phyloP scores from a whole-genome alignment of 306 rosid species.

The Pyrus pyrifolia region DNA sequence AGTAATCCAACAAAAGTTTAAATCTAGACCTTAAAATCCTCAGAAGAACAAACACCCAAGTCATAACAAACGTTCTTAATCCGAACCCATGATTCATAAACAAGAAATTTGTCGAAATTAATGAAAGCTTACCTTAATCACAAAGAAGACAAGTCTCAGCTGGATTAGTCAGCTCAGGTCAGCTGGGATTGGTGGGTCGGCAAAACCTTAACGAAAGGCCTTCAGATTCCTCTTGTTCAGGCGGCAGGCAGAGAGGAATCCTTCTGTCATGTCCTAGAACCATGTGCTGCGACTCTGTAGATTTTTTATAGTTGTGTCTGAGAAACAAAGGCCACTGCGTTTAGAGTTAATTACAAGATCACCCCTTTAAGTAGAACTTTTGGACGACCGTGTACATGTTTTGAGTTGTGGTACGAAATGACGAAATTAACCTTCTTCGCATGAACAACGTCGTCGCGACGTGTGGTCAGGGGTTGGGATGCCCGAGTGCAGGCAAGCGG shows the following conservation, averaged over 20 bases:
- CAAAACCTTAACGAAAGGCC: neutral
- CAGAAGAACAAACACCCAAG: neutral
- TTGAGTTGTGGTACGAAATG: neutral
- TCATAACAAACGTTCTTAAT: neutral
- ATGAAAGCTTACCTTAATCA: constrained; percentile 1
- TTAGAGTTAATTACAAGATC: neutral
- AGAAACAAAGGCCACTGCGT: neutral
- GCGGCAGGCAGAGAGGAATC: neutral
- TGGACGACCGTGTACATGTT: neutral
- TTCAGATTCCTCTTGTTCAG: neutral
- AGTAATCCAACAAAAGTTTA: neutral
- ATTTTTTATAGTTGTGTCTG: neutral
- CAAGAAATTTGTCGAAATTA: neutral
- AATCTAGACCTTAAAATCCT: neutral
- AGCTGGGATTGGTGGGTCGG: neutral
- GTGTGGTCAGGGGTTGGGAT: neutral
- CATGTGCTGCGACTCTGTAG: neutral
- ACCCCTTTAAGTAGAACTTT: neutral
- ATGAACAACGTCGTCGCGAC: neutral
- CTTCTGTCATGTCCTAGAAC: neutral
- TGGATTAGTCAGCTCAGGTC: neutral
- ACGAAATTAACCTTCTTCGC: neutral
- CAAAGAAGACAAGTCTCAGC: neutral
- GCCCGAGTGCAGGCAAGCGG: no score
- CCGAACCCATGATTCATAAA: neutral